Conservation (phyloP, 2,329 filamentous ascomycete species). For the Cercospora sesami region DNA sequence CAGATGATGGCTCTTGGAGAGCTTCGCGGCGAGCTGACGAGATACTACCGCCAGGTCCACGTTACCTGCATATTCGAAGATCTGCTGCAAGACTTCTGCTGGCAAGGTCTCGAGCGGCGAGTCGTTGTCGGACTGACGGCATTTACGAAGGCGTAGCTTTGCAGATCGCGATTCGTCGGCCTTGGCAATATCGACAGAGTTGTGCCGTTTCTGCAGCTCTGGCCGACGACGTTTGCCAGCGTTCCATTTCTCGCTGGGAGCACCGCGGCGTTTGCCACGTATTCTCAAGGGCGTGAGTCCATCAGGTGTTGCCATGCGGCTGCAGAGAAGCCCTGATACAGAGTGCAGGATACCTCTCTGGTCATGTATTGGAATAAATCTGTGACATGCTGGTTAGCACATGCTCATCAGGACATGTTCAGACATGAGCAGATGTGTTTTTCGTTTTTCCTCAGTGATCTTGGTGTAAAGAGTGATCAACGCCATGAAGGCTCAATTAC, state of each 20-base stretch:
- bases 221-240: slow-evolving; percentile 29
- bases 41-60: slow-evolving; percentile 37
- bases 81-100: slow-evolving; percentile 39
- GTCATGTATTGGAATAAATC: not conserved
- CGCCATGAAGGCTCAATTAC: slow-evolving; percentile 41
- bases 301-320: slow-evolving; percentile 10
- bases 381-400: slow-evolving; percentile 4
- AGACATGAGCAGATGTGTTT: not conserved
- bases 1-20: slow-evolving; percentile 36
- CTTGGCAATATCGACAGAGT: slow-evolving; percentile 3
- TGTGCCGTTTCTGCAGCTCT: slow-evolving; percentile 20
- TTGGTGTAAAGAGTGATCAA: slow-evolving; percentile 43
- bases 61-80: slow-evolving; percentile 38
- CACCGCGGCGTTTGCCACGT: slow-evolving; percentile 37
- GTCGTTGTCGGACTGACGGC: not conserved
- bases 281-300: slow-evolving; percentile 36
- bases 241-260: slow-evolving; percentile 33
- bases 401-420: not conserved
- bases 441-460: slow-evolving; percentile 40
- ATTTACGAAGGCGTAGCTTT: not conserved
- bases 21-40: slow-evolving; percentile 30
- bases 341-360: not conserved
- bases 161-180: slow-evolving; percentile 24
- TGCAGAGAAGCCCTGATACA: not conserved
- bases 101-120: slow-evolving; percentile 39